A percentile compares a stretch with the other conserved stretches of the same genome.
Evolutionary conservation across 768 basidiomycete genomes (phyloP).

Genomic region (Rhizopogon vinicolor): DNA sequence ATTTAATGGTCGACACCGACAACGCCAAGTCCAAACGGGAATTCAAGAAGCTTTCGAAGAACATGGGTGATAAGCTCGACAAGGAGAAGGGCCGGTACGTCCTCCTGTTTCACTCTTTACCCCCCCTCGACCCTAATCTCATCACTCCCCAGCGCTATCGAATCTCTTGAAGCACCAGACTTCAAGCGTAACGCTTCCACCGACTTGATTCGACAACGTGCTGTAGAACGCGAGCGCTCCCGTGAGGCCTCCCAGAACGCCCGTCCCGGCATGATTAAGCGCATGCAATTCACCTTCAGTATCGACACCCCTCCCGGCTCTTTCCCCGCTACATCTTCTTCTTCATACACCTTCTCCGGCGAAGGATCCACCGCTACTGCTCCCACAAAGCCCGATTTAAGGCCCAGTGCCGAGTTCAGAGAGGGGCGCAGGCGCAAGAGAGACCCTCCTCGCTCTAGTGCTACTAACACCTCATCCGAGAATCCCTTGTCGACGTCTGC

Average conservation of each 20-base stretch:
- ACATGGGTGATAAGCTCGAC: conserved; percentile 89
- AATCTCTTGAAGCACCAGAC: conserved; percentile 80
- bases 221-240: conserved; percentile 75
- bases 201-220: conserved; percentile 77
- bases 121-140: conserved; percentile 12
- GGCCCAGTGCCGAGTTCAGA: no score
- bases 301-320: background rate
- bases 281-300: conserved; percentile 89
- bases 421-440: no score
- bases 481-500: no score
- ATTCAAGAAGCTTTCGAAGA: conserved; percentile 85
- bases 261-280: conserved; percentile 69
- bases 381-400: no score
- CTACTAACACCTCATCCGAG: no score
- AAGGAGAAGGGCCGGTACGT: conserved; percentile 88
- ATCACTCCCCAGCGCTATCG: conserved; percentile 58
- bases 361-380: no score
- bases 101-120: background rate
- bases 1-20: conserved; percentile 87
- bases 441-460: no score
- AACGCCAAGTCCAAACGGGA: conserved; percentile 84
- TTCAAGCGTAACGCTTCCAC: conserved; percentile 77
- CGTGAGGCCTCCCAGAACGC: conserved; percentile 64
- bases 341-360: no score
- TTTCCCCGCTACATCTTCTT: no score